phyloP scores from a whole-genome alignment of 1,139 yeast genomes.

The Protomyces arabidopsidicola region DNA sequence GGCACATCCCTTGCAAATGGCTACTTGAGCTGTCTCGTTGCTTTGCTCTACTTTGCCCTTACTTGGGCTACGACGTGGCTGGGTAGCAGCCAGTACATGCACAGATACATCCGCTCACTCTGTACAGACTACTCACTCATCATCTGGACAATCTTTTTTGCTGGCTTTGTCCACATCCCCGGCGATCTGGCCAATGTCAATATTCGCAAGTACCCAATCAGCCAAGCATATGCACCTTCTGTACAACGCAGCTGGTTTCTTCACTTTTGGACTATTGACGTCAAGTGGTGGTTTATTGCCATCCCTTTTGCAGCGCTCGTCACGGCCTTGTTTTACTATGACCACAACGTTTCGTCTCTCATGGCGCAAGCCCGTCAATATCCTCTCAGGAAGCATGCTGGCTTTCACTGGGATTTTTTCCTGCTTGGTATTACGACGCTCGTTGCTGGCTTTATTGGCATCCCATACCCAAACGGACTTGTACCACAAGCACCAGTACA shows the following conservation, averaged over 20 bases:
- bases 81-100: slow-evolving; percentile 61
- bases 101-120: slow-evolving; percentile 57
- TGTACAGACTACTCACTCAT: slow-evolving; percentile 86
- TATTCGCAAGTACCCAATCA: slow-evolving; percentile 63
- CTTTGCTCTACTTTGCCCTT: slow-evolving; percentile 65
- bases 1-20: slow-evolving; percentile 51
- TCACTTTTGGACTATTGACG: slow-evolving; percentile 69
- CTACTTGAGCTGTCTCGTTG: slow-evolving; percentile 68
- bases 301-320: slow-evolving; percentile 84
- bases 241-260: slow-evolving; percentile 61
- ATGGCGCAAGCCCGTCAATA: slow-evolving; percentile 83
- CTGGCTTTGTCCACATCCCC: slow-evolving; percentile 77
- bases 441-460: slow-evolving; percentile 74
- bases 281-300: slow-evolving; percentile 77
- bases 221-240: slow-evolving; percentile 65
- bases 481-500: slow-evolving; percentile 97
- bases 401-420: slow-evolving; percentile 90
- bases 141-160: slow-evolving; percentile 73
- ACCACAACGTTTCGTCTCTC: slow-evolving; percentile 87
- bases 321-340: slow-evolving; percentile 82
- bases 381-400: slow-evolving; percentile 76
- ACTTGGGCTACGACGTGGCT: slow-evolving; percentile 64
- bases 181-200: slow-evolving; percentile 55
- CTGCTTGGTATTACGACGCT: slow-evolving; percentile 83
- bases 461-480: slow-evolving; percentile 93